Conservation (phyloP, 768 basidiomycete genomes). For the Phylloporus scabripes region DNA sequence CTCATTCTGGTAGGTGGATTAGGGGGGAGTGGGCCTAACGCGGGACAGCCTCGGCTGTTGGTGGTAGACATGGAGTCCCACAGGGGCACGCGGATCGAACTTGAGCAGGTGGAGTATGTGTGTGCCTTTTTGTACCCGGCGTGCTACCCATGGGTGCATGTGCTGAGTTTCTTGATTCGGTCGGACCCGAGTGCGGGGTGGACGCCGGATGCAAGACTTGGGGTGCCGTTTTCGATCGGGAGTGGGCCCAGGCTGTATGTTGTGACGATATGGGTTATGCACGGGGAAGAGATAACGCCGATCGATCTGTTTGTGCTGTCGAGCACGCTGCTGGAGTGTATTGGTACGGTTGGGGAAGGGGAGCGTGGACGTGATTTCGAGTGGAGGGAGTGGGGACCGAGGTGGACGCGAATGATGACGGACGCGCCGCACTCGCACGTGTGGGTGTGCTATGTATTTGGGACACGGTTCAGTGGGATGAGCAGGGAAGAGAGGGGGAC, state of each 20-base stretch:
- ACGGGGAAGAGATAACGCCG: constrained; percentile 22
- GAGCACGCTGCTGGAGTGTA: constrained; percentile 29
- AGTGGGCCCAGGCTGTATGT: constrained; percentile 41
- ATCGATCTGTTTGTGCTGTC: constrained; percentile 43
- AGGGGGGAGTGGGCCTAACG: constrained; percentile 15
- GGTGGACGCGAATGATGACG: constrained; percentile 39
- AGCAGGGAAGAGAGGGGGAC: constrained; percentile 7
- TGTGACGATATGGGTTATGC: constrained; percentile 39
- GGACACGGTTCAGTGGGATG: constrained; percentile 39
- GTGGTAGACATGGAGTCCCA: constrained; percentile 39
- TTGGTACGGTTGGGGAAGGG: constrained; percentile 16
- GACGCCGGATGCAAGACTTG: constrained; percentile 29
- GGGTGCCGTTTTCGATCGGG: constrained; percentile 45
- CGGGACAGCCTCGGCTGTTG: constrained; percentile 26
- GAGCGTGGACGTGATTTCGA: constrained; percentile 22
- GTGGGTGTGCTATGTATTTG: constrained; percentile 61
- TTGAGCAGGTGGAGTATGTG: constrained; percentile 30
- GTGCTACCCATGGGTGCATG: constrained; percentile 23
- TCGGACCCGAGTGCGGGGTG: constrained; percentile 51
- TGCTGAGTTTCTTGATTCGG: constrained; percentile 39
- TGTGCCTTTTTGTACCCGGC: constrained; percentile 41
- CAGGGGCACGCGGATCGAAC: constrained; percentile 22
- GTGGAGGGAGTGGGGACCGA: constrained; percentile 53
- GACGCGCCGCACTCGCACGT: constrained; percentile 33
- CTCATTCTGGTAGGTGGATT: constrained; percentile 35